A percentile compares a stretch with the other conserved stretches of the same genome.
These are phyloP conservation scores for Leptographium radiaticola DNA, from an alignment of 2,329 filamentous ascomycete genomes.

Conservation along the genomic window DNA sequence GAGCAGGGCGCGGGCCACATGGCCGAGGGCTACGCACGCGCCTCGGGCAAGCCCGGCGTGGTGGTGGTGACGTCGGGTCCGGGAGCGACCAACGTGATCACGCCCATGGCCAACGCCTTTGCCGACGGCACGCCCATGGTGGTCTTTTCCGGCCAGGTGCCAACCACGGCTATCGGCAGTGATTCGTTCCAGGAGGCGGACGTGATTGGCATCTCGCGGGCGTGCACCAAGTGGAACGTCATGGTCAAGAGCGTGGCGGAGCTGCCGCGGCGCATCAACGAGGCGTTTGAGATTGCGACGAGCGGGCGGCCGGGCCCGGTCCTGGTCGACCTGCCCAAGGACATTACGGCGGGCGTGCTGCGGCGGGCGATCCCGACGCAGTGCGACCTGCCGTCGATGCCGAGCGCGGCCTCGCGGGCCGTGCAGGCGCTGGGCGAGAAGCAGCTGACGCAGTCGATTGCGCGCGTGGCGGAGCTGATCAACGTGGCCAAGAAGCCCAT, in stretches of 20 bases:
- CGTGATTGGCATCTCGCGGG: constrained; percentile 80
- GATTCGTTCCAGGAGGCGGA: constrained; percentile 98
- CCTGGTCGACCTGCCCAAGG: constrained; percentile 90
- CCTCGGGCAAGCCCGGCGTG: constrained; percentile 85
- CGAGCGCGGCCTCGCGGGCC: constrained; percentile 74
- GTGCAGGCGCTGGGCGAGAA: constrained; percentile 59
- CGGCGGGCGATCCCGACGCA: constrained; percentile 69
- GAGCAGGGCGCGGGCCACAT: constrained; percentile 98
- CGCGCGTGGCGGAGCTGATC: constrained; percentile 67
- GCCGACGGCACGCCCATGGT: constrained; percentile 94
- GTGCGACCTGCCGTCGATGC: constrained; percentile 62
- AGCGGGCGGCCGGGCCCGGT: constrained; percentile 89
- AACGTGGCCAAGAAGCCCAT: constrained; percentile 88
- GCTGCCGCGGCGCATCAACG: constrained; percentile 85
- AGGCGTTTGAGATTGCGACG: constrained; percentile 96
- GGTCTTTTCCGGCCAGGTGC: constrained; percentile 89
- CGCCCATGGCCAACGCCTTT: constrained; percentile 89
- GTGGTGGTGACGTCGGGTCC: constrained; percentile 95
- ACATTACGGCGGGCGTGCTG: constrained; percentile 79
- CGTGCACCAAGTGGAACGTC: constrained; percentile 98
- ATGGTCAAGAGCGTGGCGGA: constrained; percentile 96
- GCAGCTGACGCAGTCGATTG: constrained; percentile 61
- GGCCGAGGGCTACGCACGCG: constrained; percentile 93
- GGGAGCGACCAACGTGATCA: constrained; percentile 91
- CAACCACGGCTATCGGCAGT: constrained; percentile 78